Evolutionary conservation across 495 filamentous ascomycete species (phyloP), one percentile per base, ranked within the genome.

Genomic region (Hyaloscypha variabilis): DNA sequence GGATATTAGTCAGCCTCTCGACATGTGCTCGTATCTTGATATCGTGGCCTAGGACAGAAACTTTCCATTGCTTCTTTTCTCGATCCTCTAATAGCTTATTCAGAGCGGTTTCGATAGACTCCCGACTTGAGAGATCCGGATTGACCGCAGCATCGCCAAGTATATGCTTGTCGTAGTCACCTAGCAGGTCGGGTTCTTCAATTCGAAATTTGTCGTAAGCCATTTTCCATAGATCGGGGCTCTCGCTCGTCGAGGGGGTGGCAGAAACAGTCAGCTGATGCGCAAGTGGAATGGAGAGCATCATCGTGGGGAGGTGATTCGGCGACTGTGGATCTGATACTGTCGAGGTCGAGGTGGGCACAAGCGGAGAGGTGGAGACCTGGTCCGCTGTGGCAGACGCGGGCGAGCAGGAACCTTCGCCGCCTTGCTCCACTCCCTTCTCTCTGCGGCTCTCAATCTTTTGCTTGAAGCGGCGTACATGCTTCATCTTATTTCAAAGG

Each of bases 1-100:
- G 67, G 52, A 76, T 70, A 60, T 72, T 76, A 13, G 64, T 64
- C 23, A 77, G 53, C 52, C 64, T 74, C 61, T 75, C 73, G 25
- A 70, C 67, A 63, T 75, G 70, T 59, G 68, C 50, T 25, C 68
- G 62, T 28, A 74, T 64, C 30, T 70, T 69, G 25, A 74, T 67
- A 55, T 69, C 56, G 46, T 64, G 67, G 14, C 65, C 60, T 8
- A 31, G 34, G 46, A 75, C 61, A 26, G 62, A 46, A 63, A 74
- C 11, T 13, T 53, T 29, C 72, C 66, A 74, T 59, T 73, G 68
- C 61, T 66, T 68, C 58, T 72, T 64, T 50, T 76, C 67, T 50
- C 69, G 59, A 56, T 74, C 34, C 21, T 71, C 51, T 8, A 66
- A 46, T 26, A 74, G 64, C 29, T 67, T 56, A 6, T 69, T 69